Conservation (phyloP, 1,284 basidiomycete species). For the Trichosporon sp. region DNA sequence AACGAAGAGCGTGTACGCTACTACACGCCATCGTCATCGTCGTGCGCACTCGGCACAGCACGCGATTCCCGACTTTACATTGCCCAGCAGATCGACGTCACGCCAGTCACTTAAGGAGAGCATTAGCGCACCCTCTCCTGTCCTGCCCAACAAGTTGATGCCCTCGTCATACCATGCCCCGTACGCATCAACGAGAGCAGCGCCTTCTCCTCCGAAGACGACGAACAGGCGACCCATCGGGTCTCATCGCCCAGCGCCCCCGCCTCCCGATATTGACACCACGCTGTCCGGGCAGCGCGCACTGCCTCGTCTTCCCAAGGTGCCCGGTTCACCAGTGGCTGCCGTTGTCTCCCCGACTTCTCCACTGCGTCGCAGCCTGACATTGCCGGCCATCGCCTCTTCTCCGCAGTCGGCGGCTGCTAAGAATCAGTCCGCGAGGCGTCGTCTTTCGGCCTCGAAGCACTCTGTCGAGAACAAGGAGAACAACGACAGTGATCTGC, state of each 20-base stretch:
- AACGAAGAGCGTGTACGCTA: not conserved
- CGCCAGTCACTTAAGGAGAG: not conserved
- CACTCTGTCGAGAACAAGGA: not conserved
- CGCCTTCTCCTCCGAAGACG: not conserved
- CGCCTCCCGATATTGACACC: not conserved
- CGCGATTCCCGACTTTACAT: not conserved
- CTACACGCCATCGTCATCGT: not conserved
- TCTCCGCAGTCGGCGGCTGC: not conserved
- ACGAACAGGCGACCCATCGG: not conserved
- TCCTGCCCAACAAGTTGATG: not conserved
- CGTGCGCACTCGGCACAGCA: not conserved
- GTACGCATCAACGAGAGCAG: not conserved
- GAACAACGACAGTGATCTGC: not conserved
- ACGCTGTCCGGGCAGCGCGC: not conserved
- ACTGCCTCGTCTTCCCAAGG: not conserved
- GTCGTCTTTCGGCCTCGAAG: not conserved
- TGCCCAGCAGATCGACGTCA: not conserved
- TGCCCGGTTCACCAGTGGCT: not conserved
- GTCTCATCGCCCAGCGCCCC: not conserved
- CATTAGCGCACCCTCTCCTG: not conserved
- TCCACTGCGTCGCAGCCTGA: not conserved
- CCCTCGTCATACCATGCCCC: not conserved
- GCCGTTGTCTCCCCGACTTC: not conserved
- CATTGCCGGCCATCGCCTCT: not conserved
- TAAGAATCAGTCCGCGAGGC: not conserved